Base-by-base conservation (phyloP, 805 yeast genomes). In the Sugiyamaella valdiviana region DNA sequence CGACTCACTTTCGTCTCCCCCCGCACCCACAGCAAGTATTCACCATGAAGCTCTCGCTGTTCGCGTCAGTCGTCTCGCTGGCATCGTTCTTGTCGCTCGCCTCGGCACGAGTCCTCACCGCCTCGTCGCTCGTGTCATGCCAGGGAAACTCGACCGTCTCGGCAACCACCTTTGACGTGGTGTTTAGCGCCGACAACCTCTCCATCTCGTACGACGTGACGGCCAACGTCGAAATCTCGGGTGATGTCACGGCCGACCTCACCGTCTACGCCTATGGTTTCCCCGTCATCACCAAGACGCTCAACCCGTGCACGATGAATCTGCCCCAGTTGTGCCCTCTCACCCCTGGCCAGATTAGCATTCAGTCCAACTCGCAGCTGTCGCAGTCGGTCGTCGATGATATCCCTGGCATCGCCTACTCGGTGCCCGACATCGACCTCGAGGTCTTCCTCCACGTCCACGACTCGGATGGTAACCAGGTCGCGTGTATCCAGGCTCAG, bases 191-290 rank as follows among this genome's bases (percentile, higher is more conserved):
- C 3, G 84, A 80, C 51, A 79, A 78, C 57, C 64, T 79, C 20
- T 75, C 90, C 4, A 66, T 90, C 52, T 75, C 72, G 49, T 89
- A 88, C 63, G 77, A 81, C 46, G 70, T 89, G 39, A 82, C 82
- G 51, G 73, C 89, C 60, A 75, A 79, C 36, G 78, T 95, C 6
- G 83, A 79, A 45, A 74, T 90, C 52, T 67, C 75, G 43, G 85
- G 82, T 23, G 73, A 81, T 56, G 78, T 90, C 54, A 63, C 63
- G 35, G 96, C 95, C 2, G 77, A 78, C 45, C 71, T 86, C 20
- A 79, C 77, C 40, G 85, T 89, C 12, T 87, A 79, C 60, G 96
- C 96, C 3, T 90, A 88, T 63, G 97, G 97, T 0, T 83, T 89
- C 68, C 67, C 72, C 50, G 76, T 87, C 61, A 81, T 88, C 54